Evolutionary conservation across 495 filamentous ascomycete genomes (phyloP), one percentile per base, ranked within the genome.

Genomic region (Xanthoparmelia taractica): DNA sequence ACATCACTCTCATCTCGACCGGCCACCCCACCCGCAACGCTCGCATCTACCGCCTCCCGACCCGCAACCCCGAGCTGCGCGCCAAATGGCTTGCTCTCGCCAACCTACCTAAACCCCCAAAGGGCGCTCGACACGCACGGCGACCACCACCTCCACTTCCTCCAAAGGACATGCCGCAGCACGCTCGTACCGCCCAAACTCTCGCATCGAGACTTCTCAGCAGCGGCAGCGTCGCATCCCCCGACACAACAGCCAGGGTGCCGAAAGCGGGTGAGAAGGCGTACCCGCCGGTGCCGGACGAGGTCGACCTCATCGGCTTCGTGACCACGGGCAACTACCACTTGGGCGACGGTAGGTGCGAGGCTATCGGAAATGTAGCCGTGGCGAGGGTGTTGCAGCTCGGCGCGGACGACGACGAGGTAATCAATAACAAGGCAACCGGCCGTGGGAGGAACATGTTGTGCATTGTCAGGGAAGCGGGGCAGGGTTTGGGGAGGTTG

Each of bases 241-340:
- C 37, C 34, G 67, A 68, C n/a, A n/a, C n/a, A n/a, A n/a, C n/a
- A 2, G 52, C 54, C n/a, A 25, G 55, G 17, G 58, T 66, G 65
- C 64, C 75, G 63, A 68, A 78, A 72, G 64, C 73, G 38, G 76
- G 74, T 8, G 69, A 79, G 27, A 73, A 77, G 40, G 79, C 79
- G 0, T 84, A 89, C 63, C 84, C 89, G 0, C 70, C 82, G 1
- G 83, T 89, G 8, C 94, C 94, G 0, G 73, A 76, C 2, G 88
- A 89, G 64, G 79, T 82, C 18, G 90, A 96, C 69, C 76, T 97
- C 36, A 88, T 98, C 45, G 94, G 94, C 0, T 98, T 96, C 71
- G 86, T 97, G 27, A 96, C 91, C 29, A 88, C 86, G 3, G 94
- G 93, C 3, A 87, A 88, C 58, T 96, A 87, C 66, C 89, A 89